A percentile compares a stretch with the other conserved stretches of the same genome.
phyloP scores from a whole-genome alignment of 2,329 filamentous ascomycete genomes.

The Cylindrodendrum hubeiense region DNA sequence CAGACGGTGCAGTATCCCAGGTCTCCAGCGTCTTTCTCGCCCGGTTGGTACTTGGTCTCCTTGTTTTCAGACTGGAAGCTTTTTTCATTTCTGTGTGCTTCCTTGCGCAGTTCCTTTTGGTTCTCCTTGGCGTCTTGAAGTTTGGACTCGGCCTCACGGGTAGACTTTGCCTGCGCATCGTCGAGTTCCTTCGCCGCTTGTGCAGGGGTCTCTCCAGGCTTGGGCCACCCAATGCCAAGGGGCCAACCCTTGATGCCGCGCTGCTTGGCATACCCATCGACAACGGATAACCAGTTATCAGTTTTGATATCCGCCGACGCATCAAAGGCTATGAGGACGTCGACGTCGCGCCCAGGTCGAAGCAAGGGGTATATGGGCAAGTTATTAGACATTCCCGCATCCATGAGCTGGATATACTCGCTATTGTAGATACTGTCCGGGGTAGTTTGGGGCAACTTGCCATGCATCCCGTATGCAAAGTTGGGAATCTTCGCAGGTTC shows the following conservation, averaged over 20 bases:
- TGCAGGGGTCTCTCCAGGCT: constrained; percentile 66
- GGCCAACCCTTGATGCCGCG: constrained; percentile 96
- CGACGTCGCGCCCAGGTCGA: constrained; percentile 87
- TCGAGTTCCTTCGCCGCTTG: constrained; percentile 75
- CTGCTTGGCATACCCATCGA: constrained; percentile 92
- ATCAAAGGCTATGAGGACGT: constrained; percentile 93
- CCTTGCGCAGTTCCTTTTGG: constrained; percentile 50
- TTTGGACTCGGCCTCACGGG: constrained; percentile 72
- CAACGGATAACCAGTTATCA: constrained; percentile 96
- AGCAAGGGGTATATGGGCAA: constrained; percentile 95
- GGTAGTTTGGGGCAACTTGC: constrained; percentile 79
- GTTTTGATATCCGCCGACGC: constrained; percentile 92
- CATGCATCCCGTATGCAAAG: constrained; percentile 85
- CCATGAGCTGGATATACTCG: constrained; percentile 87
- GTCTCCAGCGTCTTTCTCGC: constrained; percentile 65
- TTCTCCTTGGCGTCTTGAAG: constrained; percentile 70
- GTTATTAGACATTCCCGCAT: constrained; percentile 99
- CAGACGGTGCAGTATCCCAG: constrained; percentile 95
- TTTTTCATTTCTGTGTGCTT: constrained; percentile 41
- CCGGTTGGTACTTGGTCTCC: constrained; percentile 55
- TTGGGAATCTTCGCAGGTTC: constrained; percentile 93
- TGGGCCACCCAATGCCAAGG: constrained; percentile 93
- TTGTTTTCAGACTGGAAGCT: constrained; percentile 43
- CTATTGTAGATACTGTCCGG: constrained; percentile 80
- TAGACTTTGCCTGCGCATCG: constrained; percentile 70